Evolutionary conservation across 352 stramenopile species (phyloP), one percentile per base, ranked within the genome.

Genomic region (Pythium volutum): DNA sequence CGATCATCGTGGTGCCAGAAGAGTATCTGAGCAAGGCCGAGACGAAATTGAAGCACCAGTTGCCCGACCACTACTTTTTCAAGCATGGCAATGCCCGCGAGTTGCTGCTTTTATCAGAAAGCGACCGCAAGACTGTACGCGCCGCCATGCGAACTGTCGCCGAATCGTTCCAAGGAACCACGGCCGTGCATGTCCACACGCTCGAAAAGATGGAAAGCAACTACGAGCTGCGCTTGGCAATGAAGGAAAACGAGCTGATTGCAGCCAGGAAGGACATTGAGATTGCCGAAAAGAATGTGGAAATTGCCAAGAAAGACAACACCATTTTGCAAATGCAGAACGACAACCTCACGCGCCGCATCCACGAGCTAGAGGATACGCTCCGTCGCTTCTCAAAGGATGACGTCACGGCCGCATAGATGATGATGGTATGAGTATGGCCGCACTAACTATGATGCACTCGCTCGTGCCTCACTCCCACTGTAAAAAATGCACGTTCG

Each of bases 261-360:
- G 3, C 43, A 34, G 49, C 31, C 22, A 55, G 29, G 34, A 52
- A 52, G 22, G 46, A 52, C 10, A 20, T 15, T 14, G 33, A 43
- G 29, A 26, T 56, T 50, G 20, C 36, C 6, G 39, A 26, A 9
- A 48, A 49, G n/a, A n/a, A 52, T 15, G 18, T 15, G 14, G 33
- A 43, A 18, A 26, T 56, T 50, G 20, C 36, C 6, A 49, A 26
- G 16, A 48, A 49, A 20, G 52, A 45, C 33, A 31, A 29, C 6
- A 14, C 2, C 12, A 59, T 59, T 26, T 2, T 59, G 22, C 14
- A 59, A 26, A 50, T 59, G 52, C 48, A 59, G 52, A 59, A 59
- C 22, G 52, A 59, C 25, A 25, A 23, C 8, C 52, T 38, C 26
- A 38, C 52, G 14, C 34, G 36, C 4, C 55, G 55, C 16, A 62